phyloP scores from a whole-genome alignment of 148 eudicot species.

The Camellia lanceoleosa region DNA sequence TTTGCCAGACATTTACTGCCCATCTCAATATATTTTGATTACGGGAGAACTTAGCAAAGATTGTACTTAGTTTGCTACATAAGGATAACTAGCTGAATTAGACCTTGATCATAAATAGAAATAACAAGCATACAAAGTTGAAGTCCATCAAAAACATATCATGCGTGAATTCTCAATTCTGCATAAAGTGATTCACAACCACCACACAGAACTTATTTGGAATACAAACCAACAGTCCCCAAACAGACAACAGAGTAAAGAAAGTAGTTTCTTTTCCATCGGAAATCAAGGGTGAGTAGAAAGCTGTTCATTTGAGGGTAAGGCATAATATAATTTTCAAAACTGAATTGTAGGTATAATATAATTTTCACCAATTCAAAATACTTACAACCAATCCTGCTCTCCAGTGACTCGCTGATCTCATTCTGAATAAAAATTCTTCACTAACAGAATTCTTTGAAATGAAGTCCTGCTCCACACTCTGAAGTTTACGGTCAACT shows the following conservation, averaged over 20 bases:
- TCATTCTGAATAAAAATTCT: conserved; percentile 44
- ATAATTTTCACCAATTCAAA: not conserved
- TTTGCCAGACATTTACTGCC: too few species aligned
- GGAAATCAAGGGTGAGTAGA: not conserved
- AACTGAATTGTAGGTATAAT: not conserved
- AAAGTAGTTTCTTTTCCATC: not conserved
- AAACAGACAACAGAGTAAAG: not conserved
- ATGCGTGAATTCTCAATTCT: not conserved
- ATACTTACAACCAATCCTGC: conserved; percentile 86
- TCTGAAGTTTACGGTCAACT: conserved; percentile 60
- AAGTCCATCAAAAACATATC: not conserved
- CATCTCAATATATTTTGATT: not conserved
- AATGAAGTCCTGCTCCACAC: conserved; percentile 63
- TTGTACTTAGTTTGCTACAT: not conserved
- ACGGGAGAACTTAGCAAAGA: not conserved
- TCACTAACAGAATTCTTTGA: conserved; percentile 48
- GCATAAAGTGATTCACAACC: not conserved
- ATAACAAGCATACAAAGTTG: not conserved
- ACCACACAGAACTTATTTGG: not conserved
- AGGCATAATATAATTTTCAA: not conserved
- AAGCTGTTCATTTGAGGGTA: not conserved
- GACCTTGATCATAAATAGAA: not conserved
- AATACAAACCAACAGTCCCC: not conserved
- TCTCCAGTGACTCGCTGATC: conserved; percentile 70
- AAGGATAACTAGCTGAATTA: not conserved